Conservation (phyloP, 2,329 filamentous ascomycete genomes). For the Microsporum canis region DNA sequence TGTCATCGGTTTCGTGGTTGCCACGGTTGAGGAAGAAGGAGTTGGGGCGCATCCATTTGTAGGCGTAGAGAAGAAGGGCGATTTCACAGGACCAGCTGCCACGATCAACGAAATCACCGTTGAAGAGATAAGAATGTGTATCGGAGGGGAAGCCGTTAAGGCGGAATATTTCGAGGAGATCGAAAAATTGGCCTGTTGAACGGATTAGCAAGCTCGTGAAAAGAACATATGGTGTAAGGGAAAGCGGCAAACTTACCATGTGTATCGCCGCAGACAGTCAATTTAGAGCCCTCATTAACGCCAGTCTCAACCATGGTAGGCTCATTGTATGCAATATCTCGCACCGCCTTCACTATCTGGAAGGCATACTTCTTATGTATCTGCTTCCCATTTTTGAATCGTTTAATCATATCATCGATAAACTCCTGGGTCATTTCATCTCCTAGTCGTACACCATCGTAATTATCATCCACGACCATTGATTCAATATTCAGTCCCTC, state of each 20-base stretch:
- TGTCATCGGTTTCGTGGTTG: conserved; percentile 98
- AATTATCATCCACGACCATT: conserved; percentile 69
- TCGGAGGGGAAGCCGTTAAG: conserved; percentile 76
- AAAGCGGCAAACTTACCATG: conserved; percentile 51
- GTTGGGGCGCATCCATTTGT: conserved; percentile 86
- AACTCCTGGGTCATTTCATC: conserved; percentile 91
- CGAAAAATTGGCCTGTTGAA: conserved; percentile 80
- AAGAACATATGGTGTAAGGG: background rate
- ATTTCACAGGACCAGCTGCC: conserved; percentile 99
- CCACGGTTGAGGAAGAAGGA: conserved; percentile 92
- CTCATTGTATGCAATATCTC: conserved; percentile 81
- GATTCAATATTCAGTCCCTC: conserved; percentile 80
- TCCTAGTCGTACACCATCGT: conserved; percentile 69
- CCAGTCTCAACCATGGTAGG: conserved; percentile 93
- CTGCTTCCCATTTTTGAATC: conserved; percentile 94
- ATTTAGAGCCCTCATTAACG: conserved; percentile 60
- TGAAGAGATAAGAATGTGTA: conserved; percentile 91
- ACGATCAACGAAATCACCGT: conserved; percentile 95
- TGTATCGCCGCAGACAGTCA: conserved; percentile 95
- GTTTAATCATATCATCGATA: conserved; percentile 89
- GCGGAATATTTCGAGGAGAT: conserved; percentile 90
- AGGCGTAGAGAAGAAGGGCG: conserved; percentile 81
- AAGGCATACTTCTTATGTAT: conserved; percentile 94
- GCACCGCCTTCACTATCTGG: conserved; percentile 84
- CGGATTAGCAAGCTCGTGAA: conserved; percentile 1